Evolutionary conservation across 169 alveolate genomes (phyloP), one percentile per base, ranked within the genome.

Genomic region (Cryptosporidium canis): DNA sequence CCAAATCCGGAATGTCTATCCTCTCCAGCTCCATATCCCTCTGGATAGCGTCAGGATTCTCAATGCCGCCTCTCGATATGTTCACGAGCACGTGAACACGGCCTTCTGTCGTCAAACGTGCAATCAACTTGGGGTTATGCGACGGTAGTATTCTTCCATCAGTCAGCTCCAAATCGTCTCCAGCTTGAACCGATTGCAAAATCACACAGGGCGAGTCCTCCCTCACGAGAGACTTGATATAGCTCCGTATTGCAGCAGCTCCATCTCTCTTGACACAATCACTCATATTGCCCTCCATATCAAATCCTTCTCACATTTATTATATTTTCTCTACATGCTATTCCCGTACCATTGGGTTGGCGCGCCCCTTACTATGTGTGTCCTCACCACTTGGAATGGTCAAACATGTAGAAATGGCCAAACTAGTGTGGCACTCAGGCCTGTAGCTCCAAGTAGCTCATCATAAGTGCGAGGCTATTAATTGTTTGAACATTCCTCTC

Each of bases 111-210:
- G 47, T 56, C n/a, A 77, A 43, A 43, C 61, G 55, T 61, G 71
- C 64, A 11, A 61, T n/a, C 45, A 77, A 44, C 16, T 55, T 58
- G n/a, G 72, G 27, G 37, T 77, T 61, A 29, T 77, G 71, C 3
- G 87, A 77, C 9, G 58, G 53, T 18, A 77, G 21, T 14, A 77
- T 61, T 29, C 63, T 77, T 61, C 87, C 87, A 35, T 77, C 39
- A 14, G 55, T 44, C 2, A 66, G 41, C 5, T 66, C 61, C 41
- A 43, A 27, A 43, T 43, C 0, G 8, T 44, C 47, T 4, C 53
- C 35, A 37, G 35, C 21, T 39, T 39, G 2, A 24, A 67, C 24
- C 21, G 53, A 43, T 44, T 67, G 58, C 9, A 70, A 35, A 48
- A 70, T 16, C 39, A 70, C 67, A 51, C 33, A 37, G 2, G 84